These are phyloP conservation scores for Angomonas deanei DNA, from an alignment of 208 protist species.

Conservation along the genomic window DNA sequence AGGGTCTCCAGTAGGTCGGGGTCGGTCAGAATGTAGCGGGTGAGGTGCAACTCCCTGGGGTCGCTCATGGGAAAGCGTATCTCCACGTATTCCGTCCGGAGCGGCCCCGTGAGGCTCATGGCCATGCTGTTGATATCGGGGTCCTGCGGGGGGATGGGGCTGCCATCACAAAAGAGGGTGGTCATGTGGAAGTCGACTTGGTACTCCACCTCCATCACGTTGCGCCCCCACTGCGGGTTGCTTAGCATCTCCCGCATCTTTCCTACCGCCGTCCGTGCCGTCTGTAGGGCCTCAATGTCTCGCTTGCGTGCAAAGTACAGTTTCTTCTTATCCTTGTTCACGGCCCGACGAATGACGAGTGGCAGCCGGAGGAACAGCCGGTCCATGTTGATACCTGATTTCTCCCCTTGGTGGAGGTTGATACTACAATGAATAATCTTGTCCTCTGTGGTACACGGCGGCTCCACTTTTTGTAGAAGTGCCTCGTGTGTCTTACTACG, in stretches of 20 bases:
- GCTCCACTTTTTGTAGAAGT: too few relatives aligned
- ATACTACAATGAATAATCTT: background rate
- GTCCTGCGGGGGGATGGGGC: slow-evolving; percentile 17
- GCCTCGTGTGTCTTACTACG: too few relatives aligned
- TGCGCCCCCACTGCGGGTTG: too few relatives aligned
- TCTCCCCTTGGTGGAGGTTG: background rate
- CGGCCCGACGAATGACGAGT: slow-evolving; percentile 48
- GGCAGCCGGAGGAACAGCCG: slow-evolving; percentile 46
- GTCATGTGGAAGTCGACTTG: slow-evolving; percentile 68
- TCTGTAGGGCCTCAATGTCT: slow-evolving; percentile 47
- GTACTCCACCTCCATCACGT: slow-evolving; percentile 55
- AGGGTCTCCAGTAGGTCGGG: background rate
- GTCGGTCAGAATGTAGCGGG: slow-evolving; percentile 26
- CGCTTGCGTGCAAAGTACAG: slow-evolving; percentile 63
- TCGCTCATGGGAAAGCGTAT: slow-evolving; percentile 38
- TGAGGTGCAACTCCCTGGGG: slow-evolving; percentile 46
- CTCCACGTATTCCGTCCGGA: slow-evolving; percentile 47
- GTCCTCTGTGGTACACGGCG: background rate
- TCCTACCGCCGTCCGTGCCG: too few relatives aligned
- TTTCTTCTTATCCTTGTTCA: slow-evolving; percentile 76
- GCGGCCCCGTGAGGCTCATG: slow-evolving; percentile 21
- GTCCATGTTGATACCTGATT: slow-evolving; percentile 16
- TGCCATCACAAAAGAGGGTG: slow-evolving; percentile 37
- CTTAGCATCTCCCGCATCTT: too few relatives aligned
- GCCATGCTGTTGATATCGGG: slow-evolving; percentile 26